Conservation (phyloP, 306 rosid species). For the Glycine latifolia region DNA sequence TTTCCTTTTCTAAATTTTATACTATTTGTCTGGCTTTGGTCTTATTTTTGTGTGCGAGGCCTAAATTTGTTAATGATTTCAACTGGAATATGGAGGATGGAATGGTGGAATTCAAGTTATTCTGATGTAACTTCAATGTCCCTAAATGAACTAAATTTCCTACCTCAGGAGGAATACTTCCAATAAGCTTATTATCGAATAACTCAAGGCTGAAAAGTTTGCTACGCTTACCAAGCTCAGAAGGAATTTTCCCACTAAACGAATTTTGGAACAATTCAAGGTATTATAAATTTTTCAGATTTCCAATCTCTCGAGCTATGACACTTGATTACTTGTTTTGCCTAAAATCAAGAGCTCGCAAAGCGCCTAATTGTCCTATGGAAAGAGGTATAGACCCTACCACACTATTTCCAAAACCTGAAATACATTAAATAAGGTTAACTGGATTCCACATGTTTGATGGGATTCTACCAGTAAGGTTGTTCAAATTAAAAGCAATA, state of each 20-base stretch:
- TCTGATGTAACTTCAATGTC: conserved; percentile 57
- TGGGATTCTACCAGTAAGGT: conserved; percentile 74
- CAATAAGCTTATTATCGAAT: conserved; percentile 57
- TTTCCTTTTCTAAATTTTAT: no score
- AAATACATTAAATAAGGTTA: conserved; percentile 54
- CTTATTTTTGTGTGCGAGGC: conserved; percentile 64
- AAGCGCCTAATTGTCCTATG: conserved; percentile 59
- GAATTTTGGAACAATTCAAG: conserved; percentile 61
- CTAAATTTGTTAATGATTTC: conserved; percentile 67
- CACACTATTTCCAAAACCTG: conserved; percentile 58
- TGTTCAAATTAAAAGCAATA: conserved; percentile 56
- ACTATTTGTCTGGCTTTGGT: no score
- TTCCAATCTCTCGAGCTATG: conserved; percentile 71
- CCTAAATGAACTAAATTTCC: conserved; percentile 65
- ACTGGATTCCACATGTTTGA: conserved; percentile 63
- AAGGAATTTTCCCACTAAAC: conserved; percentile 68
- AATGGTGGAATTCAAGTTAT: conserved; percentile 68
- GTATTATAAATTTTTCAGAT: conserved; percentile 56
- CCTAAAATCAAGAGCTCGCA: conserved; percentile 69
- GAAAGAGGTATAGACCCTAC: conserved; percentile 75
- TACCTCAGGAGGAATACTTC: conserved; percentile 74
- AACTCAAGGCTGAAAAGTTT: conserved; percentile 65
- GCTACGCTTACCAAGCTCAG: conserved; percentile 62
- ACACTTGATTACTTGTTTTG: conserved; percentile 68
- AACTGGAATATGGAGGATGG: conserved; percentile 69